Conservation (phyloP, 495 filamentous ascomycete species). For the Aspergillus olivimuriae region DNA sequence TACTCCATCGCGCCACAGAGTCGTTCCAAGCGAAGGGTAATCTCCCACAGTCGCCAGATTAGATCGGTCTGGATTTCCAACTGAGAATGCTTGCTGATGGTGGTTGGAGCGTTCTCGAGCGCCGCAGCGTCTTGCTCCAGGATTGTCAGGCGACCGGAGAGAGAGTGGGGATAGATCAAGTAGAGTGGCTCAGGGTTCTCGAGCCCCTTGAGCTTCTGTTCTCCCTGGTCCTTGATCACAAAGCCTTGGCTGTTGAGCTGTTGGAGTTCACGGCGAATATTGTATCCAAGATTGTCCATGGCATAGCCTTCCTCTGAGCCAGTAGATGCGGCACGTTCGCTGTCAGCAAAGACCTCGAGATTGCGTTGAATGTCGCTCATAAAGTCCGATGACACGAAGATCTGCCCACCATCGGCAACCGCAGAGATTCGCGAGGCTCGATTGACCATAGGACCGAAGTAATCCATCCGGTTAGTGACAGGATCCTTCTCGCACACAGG, state of each 20-base stretch:
- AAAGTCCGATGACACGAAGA: constrained; percentile 93
- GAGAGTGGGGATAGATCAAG: constrained; percentile 81
- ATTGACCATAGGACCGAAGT: constrained; percentile 99
- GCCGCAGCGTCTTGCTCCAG: constrained; percentile 45
- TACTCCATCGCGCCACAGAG: constrained; percentile 81
- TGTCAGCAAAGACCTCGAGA: constrained; percentile 76
- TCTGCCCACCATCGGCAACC: constrained; percentile 95
- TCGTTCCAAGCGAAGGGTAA: constrained; percentile 85
- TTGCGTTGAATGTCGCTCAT: constrained; percentile 91
- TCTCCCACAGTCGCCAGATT: constrained; percentile 85
- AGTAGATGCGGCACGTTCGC: constrained; percentile 59
- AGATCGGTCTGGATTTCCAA: constrained; percentile 69
- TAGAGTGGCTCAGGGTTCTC: constrained; percentile 97
- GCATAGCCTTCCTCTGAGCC: constrained; percentile 70
- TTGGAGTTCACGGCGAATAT: constrained; percentile 82
- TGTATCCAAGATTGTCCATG: constrained; percentile 45
- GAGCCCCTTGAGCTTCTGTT: constrained; percentile 88
- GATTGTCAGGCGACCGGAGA: constrained; percentile 70
- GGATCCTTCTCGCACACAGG: constrained; percentile 94
- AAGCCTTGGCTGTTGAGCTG: constrained; percentile 88
- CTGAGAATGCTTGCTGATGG: constrained; percentile 47
- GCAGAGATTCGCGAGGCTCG: constrained; percentile 87
- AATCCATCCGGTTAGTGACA: constrained; percentile 97
- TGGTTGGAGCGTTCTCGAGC: constrained; percentile 28
- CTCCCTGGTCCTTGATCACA: constrained; percentile 91